phyloP scores from a whole-genome alignment of 1,284 basidiomycete genomes.

The Moesziomyces globuligerus region DNA sequence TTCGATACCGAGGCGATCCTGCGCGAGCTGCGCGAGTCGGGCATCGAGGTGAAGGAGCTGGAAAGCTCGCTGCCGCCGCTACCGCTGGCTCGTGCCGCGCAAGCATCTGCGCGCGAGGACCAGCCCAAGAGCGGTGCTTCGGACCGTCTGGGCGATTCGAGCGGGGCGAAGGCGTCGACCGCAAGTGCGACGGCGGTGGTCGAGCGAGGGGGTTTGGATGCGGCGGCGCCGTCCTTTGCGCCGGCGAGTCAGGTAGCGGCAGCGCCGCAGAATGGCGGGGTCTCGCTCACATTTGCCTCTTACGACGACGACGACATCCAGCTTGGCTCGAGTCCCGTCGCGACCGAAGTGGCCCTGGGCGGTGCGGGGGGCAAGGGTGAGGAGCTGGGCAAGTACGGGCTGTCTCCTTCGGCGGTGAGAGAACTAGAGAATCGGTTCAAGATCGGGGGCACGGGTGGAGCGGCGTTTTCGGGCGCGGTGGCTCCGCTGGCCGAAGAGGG shows the following conservation, averaged over 20 bases:
- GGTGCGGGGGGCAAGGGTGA: background rate
- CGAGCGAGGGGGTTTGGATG: background rate
- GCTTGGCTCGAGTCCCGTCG: background rate
- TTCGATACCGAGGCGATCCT: slow-evolving; percentile 61
- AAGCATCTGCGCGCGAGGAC: background rate
- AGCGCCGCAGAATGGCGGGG: slow-evolving; percentile 10
- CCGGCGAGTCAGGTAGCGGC: background rate
- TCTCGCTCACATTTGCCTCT: slow-evolving; percentile 54
- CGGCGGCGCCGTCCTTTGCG: background rate
- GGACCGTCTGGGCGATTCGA: too few relatives aligned
- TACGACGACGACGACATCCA: slow-evolving; percentile 47
- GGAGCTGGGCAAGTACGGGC: slow-evolving; percentile 14
- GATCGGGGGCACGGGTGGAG: slow-evolving; percentile 2
- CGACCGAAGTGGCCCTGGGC: background rate
- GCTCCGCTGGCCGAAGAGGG: slow-evolving; percentile 6
- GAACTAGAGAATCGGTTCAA: slow-evolving; percentile 31
- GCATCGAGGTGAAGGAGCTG: slow-evolving; percentile 60
- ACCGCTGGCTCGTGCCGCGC: slow-evolving; percentile 21
- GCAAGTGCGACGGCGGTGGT: background rate
- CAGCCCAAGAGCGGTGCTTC: too few relatives aligned
- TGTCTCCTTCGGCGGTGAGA: slow-evolving; percentile 23
- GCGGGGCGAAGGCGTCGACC: background rate
- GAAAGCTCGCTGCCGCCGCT: slow-evolving; percentile 58
- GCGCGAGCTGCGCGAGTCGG: slow-evolving; percentile 57
- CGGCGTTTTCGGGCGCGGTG: background rate